These are phyloP conservation scores for Mediolabrus comicus DNA, from an alignment of 108 stramenopile genomes.

Conservation along the genomic window DNA sequence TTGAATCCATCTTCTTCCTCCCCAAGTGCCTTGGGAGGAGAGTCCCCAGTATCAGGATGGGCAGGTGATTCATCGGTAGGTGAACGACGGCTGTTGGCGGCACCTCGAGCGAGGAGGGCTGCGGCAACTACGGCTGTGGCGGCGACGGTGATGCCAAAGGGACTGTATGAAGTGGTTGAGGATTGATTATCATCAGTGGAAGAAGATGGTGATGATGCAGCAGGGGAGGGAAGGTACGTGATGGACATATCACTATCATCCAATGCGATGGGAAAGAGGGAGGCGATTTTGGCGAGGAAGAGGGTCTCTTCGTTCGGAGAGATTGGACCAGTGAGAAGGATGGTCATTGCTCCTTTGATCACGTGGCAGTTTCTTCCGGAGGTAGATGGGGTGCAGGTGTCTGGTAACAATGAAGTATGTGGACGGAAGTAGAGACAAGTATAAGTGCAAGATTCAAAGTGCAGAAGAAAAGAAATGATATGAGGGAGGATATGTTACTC, in stretches of 20 bases:
- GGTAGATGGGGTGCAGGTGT: constrained; percentile 2
- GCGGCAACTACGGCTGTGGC: background rate
- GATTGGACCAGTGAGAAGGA: background rate
- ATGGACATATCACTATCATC: background rate
- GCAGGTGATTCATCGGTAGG: background rate
- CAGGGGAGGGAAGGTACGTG: background rate
- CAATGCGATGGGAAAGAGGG: background rate
- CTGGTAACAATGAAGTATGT: background rate
- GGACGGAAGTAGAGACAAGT: no score
- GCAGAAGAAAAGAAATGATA: background rate
- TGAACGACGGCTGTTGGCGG: background rate
- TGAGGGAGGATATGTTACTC: background rate
- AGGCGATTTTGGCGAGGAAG: background rate
- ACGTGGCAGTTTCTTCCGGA: background rate
- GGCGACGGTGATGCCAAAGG: background rate
- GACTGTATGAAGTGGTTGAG: background rate
- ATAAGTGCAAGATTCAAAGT: background rate
- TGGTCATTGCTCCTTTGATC: constrained; percentile 10
- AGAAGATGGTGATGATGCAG: background rate
- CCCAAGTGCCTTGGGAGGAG: no score
- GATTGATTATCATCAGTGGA: background rate
- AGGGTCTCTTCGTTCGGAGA: background rate
- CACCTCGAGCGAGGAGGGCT: background rate
- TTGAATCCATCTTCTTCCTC: background rate
- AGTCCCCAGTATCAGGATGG: background rate